phyloP scores from a whole-genome alignment of 768 basidiomycete species.

The Tricholoma saponaceum region DNA sequence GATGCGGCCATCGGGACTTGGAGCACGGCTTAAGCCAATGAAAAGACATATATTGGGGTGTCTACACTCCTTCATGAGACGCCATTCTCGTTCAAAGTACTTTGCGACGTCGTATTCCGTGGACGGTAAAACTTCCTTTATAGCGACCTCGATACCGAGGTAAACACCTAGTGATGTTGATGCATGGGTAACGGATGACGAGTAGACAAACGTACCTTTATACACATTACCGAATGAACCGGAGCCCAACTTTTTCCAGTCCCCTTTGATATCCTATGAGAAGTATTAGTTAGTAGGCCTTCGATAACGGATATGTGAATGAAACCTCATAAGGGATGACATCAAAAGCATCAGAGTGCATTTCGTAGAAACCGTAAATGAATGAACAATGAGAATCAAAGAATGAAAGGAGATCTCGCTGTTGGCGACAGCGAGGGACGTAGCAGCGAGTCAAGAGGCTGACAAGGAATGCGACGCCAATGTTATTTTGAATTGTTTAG shows the following conservation, averaged over 20 bases:
- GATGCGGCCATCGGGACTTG: conserved; percentile 75
- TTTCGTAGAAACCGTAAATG: conserved; percentile 6
- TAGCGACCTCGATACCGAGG: conserved; percentile 93
- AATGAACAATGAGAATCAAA: not conserved
- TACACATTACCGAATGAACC: conserved; percentile 93
- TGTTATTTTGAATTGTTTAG: not conserved
- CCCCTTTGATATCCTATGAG: conserved; percentile 77
- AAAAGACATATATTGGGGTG: conserved; percentile 94
- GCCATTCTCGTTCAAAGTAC: conserved; percentile 99
- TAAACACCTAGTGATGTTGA: conserved; percentile 56
- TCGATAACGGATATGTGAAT: conserved; percentile 4
- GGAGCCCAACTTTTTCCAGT: conserved; percentile 88
- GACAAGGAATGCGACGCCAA: not conserved
- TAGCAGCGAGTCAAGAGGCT: not conserved
- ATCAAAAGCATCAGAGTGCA: conserved; percentile 73
- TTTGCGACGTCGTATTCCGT: conserved; percentile 92
- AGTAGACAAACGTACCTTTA: conserved; percentile 48
- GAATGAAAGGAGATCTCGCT: not conserved
- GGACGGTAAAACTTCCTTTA: conserved; percentile 93
- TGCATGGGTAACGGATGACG: not conserved
- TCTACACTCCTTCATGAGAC: conserved; percentile 92
- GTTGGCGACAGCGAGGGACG: not conserved
- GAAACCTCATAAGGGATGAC: conserved; percentile 82
- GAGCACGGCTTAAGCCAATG: conserved; percentile 83
- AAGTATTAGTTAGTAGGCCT: not conserved